Evolutionary conservation across 805 yeast species (phyloP).

Genomic region (Teunomyces pallodes): DNA sequence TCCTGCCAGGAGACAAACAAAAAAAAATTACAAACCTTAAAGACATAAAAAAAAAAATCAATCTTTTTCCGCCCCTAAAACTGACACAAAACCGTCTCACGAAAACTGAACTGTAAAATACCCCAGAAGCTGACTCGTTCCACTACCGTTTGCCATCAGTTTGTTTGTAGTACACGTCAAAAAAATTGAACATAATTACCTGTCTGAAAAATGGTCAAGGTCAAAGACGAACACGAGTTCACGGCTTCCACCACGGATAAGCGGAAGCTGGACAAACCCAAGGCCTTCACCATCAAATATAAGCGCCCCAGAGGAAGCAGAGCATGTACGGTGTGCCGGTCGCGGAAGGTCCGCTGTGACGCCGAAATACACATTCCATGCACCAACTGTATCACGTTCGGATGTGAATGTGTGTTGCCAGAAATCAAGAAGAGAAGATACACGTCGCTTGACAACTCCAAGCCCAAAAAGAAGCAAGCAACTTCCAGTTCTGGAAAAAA

Average conservation of each 20-base stretch:
- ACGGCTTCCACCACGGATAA: background rate
- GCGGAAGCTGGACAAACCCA: constrained; percentile 26
- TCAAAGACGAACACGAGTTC: constrained; percentile 12
- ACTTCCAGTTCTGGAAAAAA: background rate
- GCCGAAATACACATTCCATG: constrained; percentile 53
- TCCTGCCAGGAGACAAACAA: background rate
- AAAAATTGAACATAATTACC: background rate
- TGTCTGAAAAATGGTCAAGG: constrained; percentile 11
- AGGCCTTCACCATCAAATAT: constrained; percentile 45
- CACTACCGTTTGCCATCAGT: background rate
- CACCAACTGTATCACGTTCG: constrained; percentile 69
- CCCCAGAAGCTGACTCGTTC: background rate
- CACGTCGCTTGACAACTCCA: constrained; percentile 14
- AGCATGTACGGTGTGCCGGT: constrained; percentile 77
- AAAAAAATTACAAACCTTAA: background rate
- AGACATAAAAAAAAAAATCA: background rate
- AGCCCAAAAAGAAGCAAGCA: constrained; percentile 12
- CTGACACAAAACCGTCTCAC: constrained; percentile 1
- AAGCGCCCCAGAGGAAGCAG: constrained; percentile 62
- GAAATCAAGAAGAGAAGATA: constrained; percentile 49
- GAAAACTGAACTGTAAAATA: background rate
- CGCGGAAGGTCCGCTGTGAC: constrained; percentile 79
- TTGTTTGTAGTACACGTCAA: background rate
- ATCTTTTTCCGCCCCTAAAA: background rate
- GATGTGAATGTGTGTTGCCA: constrained; percentile 69